A percentile compares a stretch with the other conserved stretches of the same genome.
Conservation (phyloP, 2,329 filamentous ascomycete species). For the Colletotrichum coccodes region DNA sequence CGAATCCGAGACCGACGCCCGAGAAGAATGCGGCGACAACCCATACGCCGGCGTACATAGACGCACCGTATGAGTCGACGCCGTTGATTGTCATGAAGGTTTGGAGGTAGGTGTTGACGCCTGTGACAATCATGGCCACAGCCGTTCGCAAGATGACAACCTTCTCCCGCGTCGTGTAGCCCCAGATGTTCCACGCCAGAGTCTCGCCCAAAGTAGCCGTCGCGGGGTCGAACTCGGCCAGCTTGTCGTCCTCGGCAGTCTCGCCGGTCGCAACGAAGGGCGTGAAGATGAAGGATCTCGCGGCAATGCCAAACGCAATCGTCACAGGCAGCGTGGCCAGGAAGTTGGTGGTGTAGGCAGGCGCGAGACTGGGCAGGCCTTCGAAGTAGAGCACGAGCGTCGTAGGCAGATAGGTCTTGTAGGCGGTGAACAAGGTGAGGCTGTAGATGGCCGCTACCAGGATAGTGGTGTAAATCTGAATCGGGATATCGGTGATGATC, state of each 20-base stretch:
- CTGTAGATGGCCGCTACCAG: conserved; percentile 80
- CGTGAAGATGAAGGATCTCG: conserved; percentile 81
- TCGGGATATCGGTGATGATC: conserved; percentile 70
- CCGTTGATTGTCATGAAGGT: conserved; percentile 75
- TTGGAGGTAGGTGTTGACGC: conserved; percentile 70
- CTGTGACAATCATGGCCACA: conserved; percentile 66
- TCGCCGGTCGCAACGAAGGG: conserved; percentile 67
- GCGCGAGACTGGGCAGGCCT: conserved; percentile 74
- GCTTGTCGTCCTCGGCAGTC: conserved; percentile 58
- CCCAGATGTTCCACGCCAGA: conserved; percentile 78
- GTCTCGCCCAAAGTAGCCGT: conserved; percentile 76
- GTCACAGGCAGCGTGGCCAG: conserved; percentile 69
- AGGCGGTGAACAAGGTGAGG: conserved; percentile 75
- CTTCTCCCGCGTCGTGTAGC: conserved; percentile 71
- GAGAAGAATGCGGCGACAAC: conserved; percentile 69
- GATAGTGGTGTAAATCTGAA: conserved; percentile 72
- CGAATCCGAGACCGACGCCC: conserved; percentile 64
- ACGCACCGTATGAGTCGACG: conserved; percentile 75
- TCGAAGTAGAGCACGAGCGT: conserved; percentile 81
- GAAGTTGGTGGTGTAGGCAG: conserved; percentile 72
- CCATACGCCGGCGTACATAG: conserved; percentile 81
- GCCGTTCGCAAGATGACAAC: conserved; percentile 73
- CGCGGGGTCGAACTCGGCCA: conserved; percentile 69
- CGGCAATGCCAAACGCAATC: conserved; percentile 72
- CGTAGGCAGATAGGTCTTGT: conserved; percentile 75